Percentiles rank a stretch among this genome's conserved stretches.
Evolutionary conservation across 2,329 filamentous ascomycete species (phyloP).

Genomic region (Lachnellula suecica): DNA sequence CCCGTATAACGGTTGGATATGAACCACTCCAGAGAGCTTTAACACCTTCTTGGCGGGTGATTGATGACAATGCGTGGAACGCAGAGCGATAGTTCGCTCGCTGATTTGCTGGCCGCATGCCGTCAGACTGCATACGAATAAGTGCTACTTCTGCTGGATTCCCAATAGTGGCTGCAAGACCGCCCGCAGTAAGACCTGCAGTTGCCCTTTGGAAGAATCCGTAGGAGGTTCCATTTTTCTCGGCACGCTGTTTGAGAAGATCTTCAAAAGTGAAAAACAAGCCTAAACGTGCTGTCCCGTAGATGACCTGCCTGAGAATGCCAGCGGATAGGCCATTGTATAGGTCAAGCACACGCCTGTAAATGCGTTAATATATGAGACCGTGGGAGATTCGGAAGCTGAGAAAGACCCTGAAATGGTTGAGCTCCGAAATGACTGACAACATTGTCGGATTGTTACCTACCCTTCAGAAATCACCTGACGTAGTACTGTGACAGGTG

Average conservation of each 20-base stretch:
- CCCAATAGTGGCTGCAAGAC: conserved; percentile 88
- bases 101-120: conserved; percentile 79
- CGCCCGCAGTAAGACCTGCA: conserved; percentile 83
- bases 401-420: no score
- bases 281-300: conserved; percentile 91
- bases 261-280: conserved; percentile 98
- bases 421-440: no score
- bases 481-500: conserved; percentile 75
- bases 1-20: conserved; percentile 86
- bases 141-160: conserved; percentile 95
- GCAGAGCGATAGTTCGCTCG: conserved; percentile 96
- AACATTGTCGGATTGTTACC: no score
- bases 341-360: conserved; percentile 78
- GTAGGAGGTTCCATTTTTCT: conserved; percentile 65
- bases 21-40: conserved; percentile 85
- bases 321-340: conserved; percentile 95
- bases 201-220: conserved; percentile 85
- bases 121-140: conserved; percentile 97
- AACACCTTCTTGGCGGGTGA: conserved; percentile 79
- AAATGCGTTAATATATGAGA: no score
- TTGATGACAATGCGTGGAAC: conserved; percentile 79
- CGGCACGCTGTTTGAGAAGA: conserved; percentile 65
- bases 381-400: no score
- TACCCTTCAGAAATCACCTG: conserved; percentile 87
- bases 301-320: conserved; percentile 89